Evolutionary conservation across 1,284 basidiomycete genomes (phyloP).

Genomic region (Pseudozyma hubeiensis): DNA sequence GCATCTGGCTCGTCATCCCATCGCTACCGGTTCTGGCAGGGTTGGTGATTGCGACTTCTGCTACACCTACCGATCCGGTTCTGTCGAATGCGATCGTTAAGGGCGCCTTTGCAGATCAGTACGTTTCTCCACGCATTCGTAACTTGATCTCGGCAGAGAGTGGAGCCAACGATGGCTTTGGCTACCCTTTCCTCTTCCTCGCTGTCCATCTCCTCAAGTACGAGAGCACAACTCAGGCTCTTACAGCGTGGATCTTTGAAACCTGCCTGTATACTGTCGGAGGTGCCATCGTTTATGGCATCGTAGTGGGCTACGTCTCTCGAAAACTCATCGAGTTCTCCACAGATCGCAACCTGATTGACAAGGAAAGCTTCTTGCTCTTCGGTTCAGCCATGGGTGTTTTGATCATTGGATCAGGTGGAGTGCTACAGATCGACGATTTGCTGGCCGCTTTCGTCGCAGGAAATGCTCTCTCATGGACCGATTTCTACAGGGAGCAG

Average conservation of each 20-base stretch:
- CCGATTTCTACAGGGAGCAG: conserved; percentile 62
- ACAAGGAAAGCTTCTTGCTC: conserved; percentile 61
- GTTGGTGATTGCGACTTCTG: conserved; percentile 51
- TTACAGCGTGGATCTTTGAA: conserved; percentile 48
- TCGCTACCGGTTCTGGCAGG: conserved; percentile 51
- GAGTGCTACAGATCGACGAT: conserved; percentile 55
- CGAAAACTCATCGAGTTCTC: conserved; percentile 51
- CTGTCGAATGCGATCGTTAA: conserved; percentile 61
- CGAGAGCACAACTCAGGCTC: conserved; percentile 35
- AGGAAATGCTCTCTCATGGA: conserved; percentile 59
- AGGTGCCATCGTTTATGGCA: conserved; percentile 47
- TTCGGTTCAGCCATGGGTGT: conserved; percentile 57
- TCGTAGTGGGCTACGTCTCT: conserved; percentile 51
- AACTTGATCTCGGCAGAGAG: conserved; percentile 63
- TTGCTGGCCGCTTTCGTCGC: conserved; percentile 60
- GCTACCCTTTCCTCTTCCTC: conserved; percentile 58
- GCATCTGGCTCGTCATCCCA: conserved; percentile 51
- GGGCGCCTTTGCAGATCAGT: conserved; percentile 62
- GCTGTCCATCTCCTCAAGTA: conserved; percentile 55
- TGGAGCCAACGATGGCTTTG: conserved; percentile 62
- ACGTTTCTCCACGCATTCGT: conserved; percentile 57
- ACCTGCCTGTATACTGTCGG: conserved; percentile 51
- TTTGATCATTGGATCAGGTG: conserved; percentile 58
- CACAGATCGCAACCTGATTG: conserved; percentile 54
- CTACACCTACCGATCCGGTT: conserved; percentile 60